Evolutionary conservation across 2,329 filamentous ascomycete species (phyloP), one percentile per base, ranked within the genome.

Genomic region (Clarireedia homoeocarpa): DNA sequence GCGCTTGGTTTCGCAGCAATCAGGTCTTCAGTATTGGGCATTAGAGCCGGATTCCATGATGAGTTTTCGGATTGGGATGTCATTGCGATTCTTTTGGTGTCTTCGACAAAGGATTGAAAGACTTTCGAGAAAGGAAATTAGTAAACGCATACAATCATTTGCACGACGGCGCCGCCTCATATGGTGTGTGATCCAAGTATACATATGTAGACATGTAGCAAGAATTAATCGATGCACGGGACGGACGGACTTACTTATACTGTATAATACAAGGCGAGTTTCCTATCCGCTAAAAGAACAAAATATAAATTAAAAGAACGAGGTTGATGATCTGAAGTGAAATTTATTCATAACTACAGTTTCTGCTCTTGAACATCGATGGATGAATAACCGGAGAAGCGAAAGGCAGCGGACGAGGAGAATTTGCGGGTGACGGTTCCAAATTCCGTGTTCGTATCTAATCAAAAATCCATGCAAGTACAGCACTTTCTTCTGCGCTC

Each of bases 41-140:
- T 77, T 65, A 75, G 70, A 48, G 78, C 77, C 56, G 77, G 77
- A 70, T 80, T 72, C 77, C 77, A 79, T 57, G 75, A 72, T 60
- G 73, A 70, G 63, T 67, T 71, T 46, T 72, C 67, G 59, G 71
- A 70, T 67, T 74, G 71, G 54, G 73, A 72, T 55, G 73, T 62
- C 76, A 79, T 78, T 58, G 62, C 59, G 57, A 60, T 51, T 46
- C 9, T 45, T 34, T 36, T 53, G 44, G 57, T 55, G 50, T 55
- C 38, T 44, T 51, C 53, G 45, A 47, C 42, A 61, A 63, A 61
- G 58, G 65, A 65, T 51, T 57, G 60, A 64, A 66, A 65, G 65
- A 62, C 53, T 62, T 59, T 38, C 4, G 30, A 34, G 30, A 24
- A 5, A 7, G 17, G 15, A 30, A 6, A 40, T 56, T 15, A 52